Conservation (phyloP, 2,329 filamentous ascomycete genomes). For the Aspergillus clavatus region DNA sequence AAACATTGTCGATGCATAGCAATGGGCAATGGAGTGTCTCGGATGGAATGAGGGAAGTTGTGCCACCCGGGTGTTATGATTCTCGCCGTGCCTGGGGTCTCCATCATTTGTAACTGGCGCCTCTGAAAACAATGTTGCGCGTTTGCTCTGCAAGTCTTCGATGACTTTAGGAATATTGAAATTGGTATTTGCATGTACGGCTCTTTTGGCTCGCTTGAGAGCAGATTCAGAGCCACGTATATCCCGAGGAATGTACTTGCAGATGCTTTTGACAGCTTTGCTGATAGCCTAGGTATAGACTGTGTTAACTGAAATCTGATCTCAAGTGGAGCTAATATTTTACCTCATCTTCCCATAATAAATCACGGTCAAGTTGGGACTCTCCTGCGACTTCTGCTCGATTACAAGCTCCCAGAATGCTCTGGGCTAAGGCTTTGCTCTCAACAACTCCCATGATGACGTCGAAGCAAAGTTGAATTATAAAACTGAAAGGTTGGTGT, state of each 20-base stretch:
- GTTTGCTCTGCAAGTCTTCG: conserved; percentile 1
- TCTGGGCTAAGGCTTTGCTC: conserved; percentile 2
- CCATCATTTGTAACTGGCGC: background rate
- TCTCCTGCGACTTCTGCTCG: conserved; percentile 1
- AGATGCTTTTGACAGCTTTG: conserved; percentile 1
- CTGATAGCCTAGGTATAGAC: conserved; percentile 1
- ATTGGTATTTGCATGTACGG: background rate
- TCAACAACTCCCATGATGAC: conserved; percentile 2
- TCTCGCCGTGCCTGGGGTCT: background rate
- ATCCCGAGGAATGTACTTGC: background rate
- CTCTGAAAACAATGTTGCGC: conserved; percentile 1
- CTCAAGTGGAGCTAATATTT: background rate
- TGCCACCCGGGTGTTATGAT: background rate
- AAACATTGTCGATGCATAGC: background rate
- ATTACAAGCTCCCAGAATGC: conserved; percentile 1
- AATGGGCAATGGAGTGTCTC: conserved; percentile 1
- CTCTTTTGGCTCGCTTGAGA: background rate
- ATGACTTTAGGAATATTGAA: background rate
- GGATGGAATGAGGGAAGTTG: background rate
- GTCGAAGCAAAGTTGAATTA: background rate
- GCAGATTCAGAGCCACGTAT: background rate
- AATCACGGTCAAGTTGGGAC: background rate
- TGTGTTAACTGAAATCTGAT: too few species aligned
- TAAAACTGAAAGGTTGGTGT: too few species aligned
- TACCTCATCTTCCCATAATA: conserved; percentile 1